phyloP scores from a whole-genome alignment of 192 early-diverging fungal genomes.

The Funneliformis mosseae region DNA sequence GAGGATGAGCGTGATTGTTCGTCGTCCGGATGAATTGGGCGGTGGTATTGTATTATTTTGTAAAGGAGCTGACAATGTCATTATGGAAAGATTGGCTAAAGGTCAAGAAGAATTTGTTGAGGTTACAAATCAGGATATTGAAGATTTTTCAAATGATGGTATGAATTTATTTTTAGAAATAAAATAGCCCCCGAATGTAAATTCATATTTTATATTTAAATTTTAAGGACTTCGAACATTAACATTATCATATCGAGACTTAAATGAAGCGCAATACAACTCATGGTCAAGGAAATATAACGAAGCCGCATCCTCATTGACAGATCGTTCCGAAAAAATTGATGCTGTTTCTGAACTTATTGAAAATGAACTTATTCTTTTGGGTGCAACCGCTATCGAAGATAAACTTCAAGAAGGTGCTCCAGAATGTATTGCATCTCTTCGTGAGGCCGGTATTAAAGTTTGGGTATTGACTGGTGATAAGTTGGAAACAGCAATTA shows the following conservation, averaged over 20 bases:
- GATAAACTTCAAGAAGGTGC: slow-evolving; percentile 97
- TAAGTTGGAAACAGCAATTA: slow-evolving; percentile 98
- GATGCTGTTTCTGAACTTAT: slow-evolving; percentile 76
- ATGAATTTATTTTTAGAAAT: background rate
- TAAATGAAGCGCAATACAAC: slow-evolving; percentile 74
- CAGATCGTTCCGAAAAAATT: slow-evolving; percentile 73
- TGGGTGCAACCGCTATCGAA: slow-evolving; percentile 96
- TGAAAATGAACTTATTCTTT: slow-evolving; percentile 76
- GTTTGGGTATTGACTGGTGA: slow-evolving; percentile 99
- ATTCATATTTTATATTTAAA: background rate
- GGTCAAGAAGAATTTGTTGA: slow-evolving; percentile 56
- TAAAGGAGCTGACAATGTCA: slow-evolving; percentile 97
- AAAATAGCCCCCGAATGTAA: no score
- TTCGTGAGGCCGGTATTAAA: slow-evolving; percentile 87
- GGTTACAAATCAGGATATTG: slow-evolving; percentile 66
- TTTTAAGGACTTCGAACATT: slow-evolving; percentile 84
- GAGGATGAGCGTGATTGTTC: slow-evolving; percentile 88
- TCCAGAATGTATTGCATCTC: slow-evolving; percentile 83
- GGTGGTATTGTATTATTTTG: slow-evolving; percentile 87
- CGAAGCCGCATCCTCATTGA: slow-evolving; percentile 66
- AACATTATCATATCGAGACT: slow-evolving; percentile 75
- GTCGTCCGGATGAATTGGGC: slow-evolving; percentile 68
- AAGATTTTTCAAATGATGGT: slow-evolving; percentile 71
- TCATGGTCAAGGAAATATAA: slow-evolving; percentile 77
- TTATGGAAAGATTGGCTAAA: slow-evolving; percentile 74